phyloP scores from a whole-genome alignment of 192 early-diverging fungal species.

The Pecoramyces ruminantium region DNA sequence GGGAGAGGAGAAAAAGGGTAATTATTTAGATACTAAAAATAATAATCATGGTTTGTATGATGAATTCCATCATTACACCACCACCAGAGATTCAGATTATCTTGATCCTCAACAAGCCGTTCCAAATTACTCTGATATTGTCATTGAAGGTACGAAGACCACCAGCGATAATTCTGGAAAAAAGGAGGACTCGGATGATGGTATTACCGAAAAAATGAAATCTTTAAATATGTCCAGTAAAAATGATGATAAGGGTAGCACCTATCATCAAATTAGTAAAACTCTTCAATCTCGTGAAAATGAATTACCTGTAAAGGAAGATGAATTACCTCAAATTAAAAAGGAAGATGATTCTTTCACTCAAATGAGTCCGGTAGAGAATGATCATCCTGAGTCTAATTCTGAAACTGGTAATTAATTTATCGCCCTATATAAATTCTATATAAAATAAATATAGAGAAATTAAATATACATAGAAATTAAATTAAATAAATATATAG shows the following conservation, averaged over 20 bases:
- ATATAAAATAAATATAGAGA: no score
- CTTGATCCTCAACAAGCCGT: neutral
- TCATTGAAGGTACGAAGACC: neutral
- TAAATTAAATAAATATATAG: no score
- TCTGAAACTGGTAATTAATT: neutral
- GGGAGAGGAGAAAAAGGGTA: no score
- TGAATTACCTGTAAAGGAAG: neutral
- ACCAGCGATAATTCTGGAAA: neutral
- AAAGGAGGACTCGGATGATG: neutral
- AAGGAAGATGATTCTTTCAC: no score
- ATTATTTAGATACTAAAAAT: neutral
- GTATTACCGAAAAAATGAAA: neutral
- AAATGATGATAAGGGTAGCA: neutral
- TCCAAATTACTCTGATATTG: neutral
- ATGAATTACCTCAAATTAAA: no score
- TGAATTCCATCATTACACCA: neutral
- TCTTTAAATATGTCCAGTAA: neutral
- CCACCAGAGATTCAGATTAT: neutral
- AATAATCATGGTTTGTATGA: neutral
- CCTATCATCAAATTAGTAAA: neutral
- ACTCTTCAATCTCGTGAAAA: neutral
- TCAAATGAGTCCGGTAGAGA: no score
- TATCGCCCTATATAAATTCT: no score
- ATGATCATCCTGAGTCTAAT: neutral
- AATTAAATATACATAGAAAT: no score